Evolutionary conservation across 1,284 basidiomycete genomes (phyloP).

Genomic region (Pascua guehoae): DNA sequence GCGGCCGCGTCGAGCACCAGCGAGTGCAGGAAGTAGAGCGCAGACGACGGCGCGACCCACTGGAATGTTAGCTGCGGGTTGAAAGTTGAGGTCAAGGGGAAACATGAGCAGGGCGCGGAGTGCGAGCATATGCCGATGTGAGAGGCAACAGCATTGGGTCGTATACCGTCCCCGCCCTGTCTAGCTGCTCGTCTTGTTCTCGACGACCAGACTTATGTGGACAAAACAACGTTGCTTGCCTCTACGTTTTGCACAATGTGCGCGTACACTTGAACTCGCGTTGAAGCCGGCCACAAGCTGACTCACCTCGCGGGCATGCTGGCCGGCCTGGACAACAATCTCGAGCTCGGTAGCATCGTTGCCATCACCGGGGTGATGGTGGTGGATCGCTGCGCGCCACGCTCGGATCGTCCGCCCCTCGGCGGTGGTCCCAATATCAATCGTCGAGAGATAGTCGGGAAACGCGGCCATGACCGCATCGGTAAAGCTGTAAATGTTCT

Average conservation of each 20-base stretch:
- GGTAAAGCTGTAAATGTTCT: constrained; percentile 41
- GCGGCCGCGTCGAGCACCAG: constrained; percentile 57
- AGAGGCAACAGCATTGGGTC: no score
- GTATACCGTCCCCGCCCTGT: no score
- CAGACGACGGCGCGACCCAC: constrained; percentile 75
- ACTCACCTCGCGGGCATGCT: constrained; percentile 72
- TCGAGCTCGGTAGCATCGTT: constrained; percentile 33
- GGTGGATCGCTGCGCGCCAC: constrained; percentile 27
- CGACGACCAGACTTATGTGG: no score
- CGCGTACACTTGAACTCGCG: background rate
- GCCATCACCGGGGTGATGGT: constrained; percentile 8
- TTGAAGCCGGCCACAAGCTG: background rate
- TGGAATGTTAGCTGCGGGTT: constrained; percentile 32
- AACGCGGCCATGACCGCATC: constrained; percentile 36
- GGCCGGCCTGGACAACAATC: constrained; percentile 69
- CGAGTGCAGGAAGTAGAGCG: constrained; percentile 69
- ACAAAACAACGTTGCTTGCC: no score
- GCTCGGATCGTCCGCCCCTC: constrained; percentile 38
- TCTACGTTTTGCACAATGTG: no score
- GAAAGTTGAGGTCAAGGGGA: background rate
- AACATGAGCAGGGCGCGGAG: background rate
- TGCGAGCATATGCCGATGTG: no score
- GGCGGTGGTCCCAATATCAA: constrained; percentile 34
- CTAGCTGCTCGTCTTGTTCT: no score
- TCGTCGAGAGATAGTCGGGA: constrained; percentile 25